Conservation (phyloP, 164 flowering plant species). For the Umbilicus rupestris region DNA sequence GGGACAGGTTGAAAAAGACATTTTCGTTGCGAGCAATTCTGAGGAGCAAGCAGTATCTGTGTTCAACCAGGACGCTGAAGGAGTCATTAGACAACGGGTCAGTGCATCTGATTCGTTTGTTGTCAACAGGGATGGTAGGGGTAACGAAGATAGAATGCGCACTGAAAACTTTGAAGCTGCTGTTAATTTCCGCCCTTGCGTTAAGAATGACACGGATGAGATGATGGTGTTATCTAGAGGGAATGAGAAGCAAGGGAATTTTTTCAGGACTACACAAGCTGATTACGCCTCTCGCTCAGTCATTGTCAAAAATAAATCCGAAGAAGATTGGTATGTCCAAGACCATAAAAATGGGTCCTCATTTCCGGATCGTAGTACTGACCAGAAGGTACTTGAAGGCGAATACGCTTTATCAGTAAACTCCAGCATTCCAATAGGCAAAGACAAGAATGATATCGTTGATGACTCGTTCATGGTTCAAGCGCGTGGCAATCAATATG, state of each 20-base stretch:
- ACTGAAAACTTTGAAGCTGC: conserved; percentile 27
- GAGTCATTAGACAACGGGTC: conserved; percentile 20
- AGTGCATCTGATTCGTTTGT: conserved; percentile 47
- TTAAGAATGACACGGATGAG: conserved; percentile 33
- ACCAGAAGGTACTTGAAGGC: conserved; percentile 24
- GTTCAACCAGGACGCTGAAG: too few relatives aligned
- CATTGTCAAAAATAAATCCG: conserved; percentile 29
- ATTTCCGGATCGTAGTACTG: conserved; percentile 16
- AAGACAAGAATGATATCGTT: conserved; percentile 25
- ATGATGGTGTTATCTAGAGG: conserved; percentile 38
- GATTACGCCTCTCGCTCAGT: conserved; percentile 28
- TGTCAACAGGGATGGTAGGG: conserved; percentile 23
- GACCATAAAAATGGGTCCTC: conserved; percentile 27
- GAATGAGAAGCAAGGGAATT: conserved; percentile 19
- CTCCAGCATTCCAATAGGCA: conserved; percentile 12
- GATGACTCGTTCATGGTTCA: conserved; percentile 82
- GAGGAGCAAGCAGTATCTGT: conserved; percentile 21
- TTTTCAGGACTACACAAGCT: conserved; percentile 16
- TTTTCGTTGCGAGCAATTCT: conserved; percentile 17
- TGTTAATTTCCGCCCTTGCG: conserved; percentile 19
- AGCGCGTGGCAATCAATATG: conserved; percentile 24
- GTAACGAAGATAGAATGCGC: conserved; percentile 19
- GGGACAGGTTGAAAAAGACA: conserved; percentile 25
- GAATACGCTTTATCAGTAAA: conserved; percentile 17
- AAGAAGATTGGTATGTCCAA: conserved; percentile 53